Percentiles rank a stretch among this genome's conserved stretches.
phyloP scores from a whole-genome alignment of 805 yeast species.

The Brettanomyces naardenensis region DNA sequence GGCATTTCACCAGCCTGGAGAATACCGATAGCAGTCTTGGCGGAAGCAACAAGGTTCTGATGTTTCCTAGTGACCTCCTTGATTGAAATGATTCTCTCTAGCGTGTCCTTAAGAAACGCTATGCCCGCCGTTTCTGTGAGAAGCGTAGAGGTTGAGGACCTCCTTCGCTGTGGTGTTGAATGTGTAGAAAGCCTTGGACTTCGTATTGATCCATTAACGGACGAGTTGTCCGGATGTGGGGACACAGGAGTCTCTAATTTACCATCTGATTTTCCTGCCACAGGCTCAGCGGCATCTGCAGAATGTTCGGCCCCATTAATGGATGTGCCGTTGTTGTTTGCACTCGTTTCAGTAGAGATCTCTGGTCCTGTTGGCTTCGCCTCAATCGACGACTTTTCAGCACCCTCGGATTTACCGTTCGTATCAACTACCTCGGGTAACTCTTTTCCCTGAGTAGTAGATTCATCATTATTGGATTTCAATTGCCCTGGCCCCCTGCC shows the following conservation, averaged over 20 bases:
- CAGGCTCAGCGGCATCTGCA: too few relatives aligned
- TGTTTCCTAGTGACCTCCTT: conserved; percentile 35
- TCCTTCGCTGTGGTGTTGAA: not conserved
- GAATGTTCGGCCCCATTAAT: not conserved
- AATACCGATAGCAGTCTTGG: conserved; percentile 34
- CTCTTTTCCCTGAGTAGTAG: not conserved
- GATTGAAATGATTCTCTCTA: conserved; percentile 24
- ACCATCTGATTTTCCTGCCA: too few relatives aligned
- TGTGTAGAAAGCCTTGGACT: too few relatives aligned
- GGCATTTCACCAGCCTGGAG: conserved; percentile 33
- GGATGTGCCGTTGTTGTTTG: not conserved
- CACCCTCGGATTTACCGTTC: not conserved
- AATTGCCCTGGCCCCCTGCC: not conserved
- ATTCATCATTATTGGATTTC: not conserved
- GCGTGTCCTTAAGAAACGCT: conserved; percentile 25
- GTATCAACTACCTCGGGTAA: too few relatives aligned
- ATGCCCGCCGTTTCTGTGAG: conserved; percentile 23
- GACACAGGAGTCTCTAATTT: too few relatives aligned
- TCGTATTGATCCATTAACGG: too few relatives aligned
- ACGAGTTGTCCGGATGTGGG: too few relatives aligned
- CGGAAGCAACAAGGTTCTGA: conserved; percentile 29
- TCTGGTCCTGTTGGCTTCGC: too few relatives aligned
- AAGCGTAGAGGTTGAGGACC: conserved; percentile 7
- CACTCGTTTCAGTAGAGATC: not conserved
- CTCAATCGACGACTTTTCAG: too few relatives aligned